A percentile compares a stretch with the other conserved stretches of the same genome.
These are phyloP conservation scores for Pseudotsuga menziesii DNA, from an alignment of 75 land plant genomes.

Conservation along the genomic window DNA sequence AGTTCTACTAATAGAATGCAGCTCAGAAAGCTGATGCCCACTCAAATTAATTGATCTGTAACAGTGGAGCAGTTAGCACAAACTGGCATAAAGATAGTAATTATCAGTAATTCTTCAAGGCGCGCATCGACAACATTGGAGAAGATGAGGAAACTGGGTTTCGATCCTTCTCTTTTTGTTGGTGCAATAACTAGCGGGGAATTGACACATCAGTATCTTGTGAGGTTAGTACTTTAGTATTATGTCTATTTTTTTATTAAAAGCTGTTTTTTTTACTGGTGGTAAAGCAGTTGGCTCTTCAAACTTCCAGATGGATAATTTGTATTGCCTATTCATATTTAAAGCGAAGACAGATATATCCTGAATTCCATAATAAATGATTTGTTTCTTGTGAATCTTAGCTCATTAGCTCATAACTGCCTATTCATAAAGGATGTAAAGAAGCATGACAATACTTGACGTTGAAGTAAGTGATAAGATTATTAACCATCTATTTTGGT, in stretches of 20 bases:
- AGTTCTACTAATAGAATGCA: conserved; percentile 1
- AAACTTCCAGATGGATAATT: background rate
- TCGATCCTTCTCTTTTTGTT: conserved; percentile 66
- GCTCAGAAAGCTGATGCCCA: too few relatives aligned
- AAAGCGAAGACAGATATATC: background rate
- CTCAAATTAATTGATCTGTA: background rate
- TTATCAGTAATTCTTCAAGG: conserved; percentile 82
- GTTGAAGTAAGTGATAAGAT: background rate
- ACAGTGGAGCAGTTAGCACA: conserved; percentile 68
- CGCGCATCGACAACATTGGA: conserved; percentile 60
- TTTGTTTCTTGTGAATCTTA: too few relatives aligned
- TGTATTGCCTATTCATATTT: background rate
- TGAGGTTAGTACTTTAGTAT: conserved; percentile 24
- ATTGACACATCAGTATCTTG: conserved; percentile 66
- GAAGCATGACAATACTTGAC: background rate
- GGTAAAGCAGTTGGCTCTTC: background rate
- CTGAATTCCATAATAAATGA: background rate
- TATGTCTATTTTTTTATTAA: background rate
- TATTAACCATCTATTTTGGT: background rate
- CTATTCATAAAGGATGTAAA: background rate
- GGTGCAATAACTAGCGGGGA: conserved; percentile 93
- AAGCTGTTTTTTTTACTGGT: background rate
- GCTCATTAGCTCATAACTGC: background rate
- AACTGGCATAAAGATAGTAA: conserved; percentile 59
- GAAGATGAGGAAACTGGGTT: conserved; percentile 65